A percentile compares a stretch with the other conserved stretches of the same genome.
These are phyloP conservation scores for Anaeromyces robustus DNA, from an alignment of 192 early-diverging fungal genomes.

Conservation along the genomic window DNA sequence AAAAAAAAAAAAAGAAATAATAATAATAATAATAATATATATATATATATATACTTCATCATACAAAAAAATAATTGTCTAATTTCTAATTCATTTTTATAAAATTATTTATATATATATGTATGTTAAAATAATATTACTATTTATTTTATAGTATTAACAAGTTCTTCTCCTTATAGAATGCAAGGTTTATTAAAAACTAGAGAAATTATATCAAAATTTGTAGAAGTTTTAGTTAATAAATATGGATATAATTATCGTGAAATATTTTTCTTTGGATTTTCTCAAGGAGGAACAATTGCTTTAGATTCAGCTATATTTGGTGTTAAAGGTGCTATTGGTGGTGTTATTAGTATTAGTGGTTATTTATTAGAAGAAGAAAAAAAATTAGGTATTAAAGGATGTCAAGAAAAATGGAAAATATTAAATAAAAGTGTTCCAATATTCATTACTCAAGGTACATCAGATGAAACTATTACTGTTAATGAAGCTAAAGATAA, in stretches of 20 bases:
- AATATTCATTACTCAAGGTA: conserved; percentile 44
- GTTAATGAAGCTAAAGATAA: conserved; percentile 15
- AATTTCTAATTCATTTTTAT: too few relatives aligned
- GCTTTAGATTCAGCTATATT: conserved; percentile 49
- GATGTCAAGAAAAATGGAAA: conserved; percentile 5
- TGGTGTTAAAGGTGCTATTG: conserved; percentile 18
- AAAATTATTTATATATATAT: too few relatives aligned
- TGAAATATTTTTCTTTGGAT: conserved; percentile 51
- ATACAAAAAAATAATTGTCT: too few relatives aligned
- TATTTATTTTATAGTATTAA: background rate
- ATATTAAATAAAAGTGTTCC: conserved; percentile 8
- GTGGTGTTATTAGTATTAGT: conserved; percentile 40
- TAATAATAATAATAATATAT: too few relatives aligned
- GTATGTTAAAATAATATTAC: too few relatives aligned
- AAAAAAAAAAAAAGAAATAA: too few relatives aligned
- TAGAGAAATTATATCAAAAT: conserved; percentile 16
- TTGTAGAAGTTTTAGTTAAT: conserved; percentile 25
- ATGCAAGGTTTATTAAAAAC: conserved; percentile 24
- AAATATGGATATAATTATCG: conserved; percentile 10
- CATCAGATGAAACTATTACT: conserved; percentile 24
- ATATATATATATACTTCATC: too few relatives aligned
- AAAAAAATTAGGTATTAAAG: conserved; percentile 3
- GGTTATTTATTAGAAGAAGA: conserved; percentile 35
- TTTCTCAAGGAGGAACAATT: conserved; percentile 52
- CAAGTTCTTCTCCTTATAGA: conserved; percentile 9